phyloP scores from a whole-genome alignment of 2,329 filamentous ascomycete species.

The Claviceps quebecensis region DNA sequence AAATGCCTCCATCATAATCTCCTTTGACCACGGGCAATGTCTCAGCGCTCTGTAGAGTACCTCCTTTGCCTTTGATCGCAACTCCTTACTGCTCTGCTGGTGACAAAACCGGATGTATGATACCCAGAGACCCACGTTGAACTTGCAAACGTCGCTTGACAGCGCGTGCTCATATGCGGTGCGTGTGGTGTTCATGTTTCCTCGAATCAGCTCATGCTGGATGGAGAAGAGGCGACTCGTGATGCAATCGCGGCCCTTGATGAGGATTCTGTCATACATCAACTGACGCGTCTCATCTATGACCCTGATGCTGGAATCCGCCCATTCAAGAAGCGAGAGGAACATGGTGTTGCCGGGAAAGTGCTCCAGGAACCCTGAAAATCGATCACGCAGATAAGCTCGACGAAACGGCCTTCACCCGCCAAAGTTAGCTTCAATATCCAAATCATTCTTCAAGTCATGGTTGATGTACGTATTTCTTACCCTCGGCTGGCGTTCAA shows the following conservation, averaged over 20 bases:
- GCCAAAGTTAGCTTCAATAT: background rate
- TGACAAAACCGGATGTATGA: conserved; percentile 35
- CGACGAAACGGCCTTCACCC: conserved; percentile 49
- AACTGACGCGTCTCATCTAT: conserved; percentile 63
- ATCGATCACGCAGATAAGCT: conserved; percentile 44
- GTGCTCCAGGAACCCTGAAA: conserved; percentile 43
- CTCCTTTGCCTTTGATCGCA: conserved; percentile 28
- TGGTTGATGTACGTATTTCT: conserved; percentile 10
- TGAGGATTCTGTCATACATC: conserved; percentile 38
- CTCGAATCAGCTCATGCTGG: conserved; percentile 32
- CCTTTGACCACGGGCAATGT: conserved; percentile 36
- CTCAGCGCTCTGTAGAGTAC: conserved; percentile 33
- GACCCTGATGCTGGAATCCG: conserved; percentile 56
- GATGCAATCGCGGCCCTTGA: conserved; percentile 24
- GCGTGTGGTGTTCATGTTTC: conserved; percentile 34
- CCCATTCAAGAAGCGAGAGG: conserved; percentile 57
- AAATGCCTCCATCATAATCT: conserved; percentile 38
- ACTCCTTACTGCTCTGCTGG: conserved; percentile 16
- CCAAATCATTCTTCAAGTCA: background rate
- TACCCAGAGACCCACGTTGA: conserved; percentile 32
- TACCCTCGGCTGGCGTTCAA: conserved; percentile 47
- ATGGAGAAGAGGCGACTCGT: conserved; percentile 35
- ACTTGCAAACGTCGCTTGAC: conserved; percentile 22
- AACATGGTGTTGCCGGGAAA: conserved; percentile 72
- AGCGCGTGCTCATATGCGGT: conserved; percentile 40